These are phyloP conservation scores for Ammopiptanthus mongolicus DNA, from an alignment of 306 rosid species.

Conservation along the genomic window DNA sequence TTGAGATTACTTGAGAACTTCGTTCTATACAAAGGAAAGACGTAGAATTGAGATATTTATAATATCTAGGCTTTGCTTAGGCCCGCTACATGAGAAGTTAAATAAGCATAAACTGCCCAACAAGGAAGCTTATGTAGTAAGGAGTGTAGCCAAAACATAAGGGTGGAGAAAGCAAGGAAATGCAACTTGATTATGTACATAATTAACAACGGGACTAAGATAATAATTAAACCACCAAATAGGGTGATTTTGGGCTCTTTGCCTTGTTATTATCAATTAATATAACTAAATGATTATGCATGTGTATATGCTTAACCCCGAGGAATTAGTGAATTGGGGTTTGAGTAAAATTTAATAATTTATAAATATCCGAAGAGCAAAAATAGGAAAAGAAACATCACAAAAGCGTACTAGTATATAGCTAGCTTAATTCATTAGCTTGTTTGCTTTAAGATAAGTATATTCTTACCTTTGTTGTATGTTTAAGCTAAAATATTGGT, in stretches of 20 bases:
- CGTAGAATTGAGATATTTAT: not conserved
- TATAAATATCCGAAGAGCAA: too few species aligned
- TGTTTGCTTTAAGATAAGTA: too few species aligned
- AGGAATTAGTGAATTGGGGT: too few species aligned
- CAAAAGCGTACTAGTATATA: too few species aligned
- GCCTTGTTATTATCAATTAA: not conserved
- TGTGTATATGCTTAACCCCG: too few species aligned
- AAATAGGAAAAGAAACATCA: too few species aligned
- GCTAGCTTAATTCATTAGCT: too few species aligned
- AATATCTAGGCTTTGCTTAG: not conserved
- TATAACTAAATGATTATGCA: too few species aligned
- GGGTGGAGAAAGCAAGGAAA: not conserved
- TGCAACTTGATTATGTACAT: not conserved
- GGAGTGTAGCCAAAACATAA: not conserved
- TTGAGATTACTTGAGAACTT: not conserved
- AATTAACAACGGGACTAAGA: not conserved
- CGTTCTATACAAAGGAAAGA: not conserved
- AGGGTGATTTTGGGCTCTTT: not conserved
- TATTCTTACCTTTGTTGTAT: too few species aligned
- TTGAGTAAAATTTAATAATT: too few species aligned
- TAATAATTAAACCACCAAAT: not conserved
- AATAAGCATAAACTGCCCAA: not conserved
- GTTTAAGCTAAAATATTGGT: too few species aligned
- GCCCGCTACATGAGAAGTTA: not conserved
- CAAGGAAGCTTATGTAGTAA: not conserved